phyloP scores from a whole-genome alignment of 495 filamentous ascomycete species.

The Penicillium malachiteum region DNA sequence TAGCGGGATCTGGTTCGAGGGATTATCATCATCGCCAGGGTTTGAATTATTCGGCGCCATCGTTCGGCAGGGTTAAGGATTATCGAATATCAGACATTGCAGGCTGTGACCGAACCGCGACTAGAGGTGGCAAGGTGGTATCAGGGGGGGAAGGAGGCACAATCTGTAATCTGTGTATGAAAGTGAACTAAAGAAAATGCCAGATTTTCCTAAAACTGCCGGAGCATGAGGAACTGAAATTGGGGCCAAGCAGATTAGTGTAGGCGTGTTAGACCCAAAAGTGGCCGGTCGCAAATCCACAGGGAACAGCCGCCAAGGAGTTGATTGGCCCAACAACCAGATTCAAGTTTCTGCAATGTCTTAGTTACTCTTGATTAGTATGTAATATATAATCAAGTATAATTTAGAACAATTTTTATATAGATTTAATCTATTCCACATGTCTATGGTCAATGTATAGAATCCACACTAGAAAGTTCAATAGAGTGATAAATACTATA shows the following conservation, averaged over 20 bases:
- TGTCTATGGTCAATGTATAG: no score
- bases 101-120: constrained; percentile 15
- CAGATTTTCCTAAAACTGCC: background rate
- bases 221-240: background rate
- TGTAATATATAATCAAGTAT: no score
- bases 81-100: constrained; percentile 49
- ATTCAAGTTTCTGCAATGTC: background rate
- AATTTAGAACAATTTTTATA: no score
- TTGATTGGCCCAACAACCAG: constrained; percentile 8
- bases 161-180: no score
- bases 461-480: no score
- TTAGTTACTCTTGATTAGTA: background rate
- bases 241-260: constrained; percentile 7
- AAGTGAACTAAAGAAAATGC: background rate
- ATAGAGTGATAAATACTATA: no score
- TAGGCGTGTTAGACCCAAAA: constrained; percentile 8
- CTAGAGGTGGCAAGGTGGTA: background rate
- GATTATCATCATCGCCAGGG: constrained; percentile 45
- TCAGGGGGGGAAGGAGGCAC: background rate
- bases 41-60: constrained; percentile 62
- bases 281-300: constrained; percentile 15
- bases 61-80: constrained; percentile 38
- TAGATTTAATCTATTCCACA: no score
- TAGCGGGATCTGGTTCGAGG: constrained; percentile 72
- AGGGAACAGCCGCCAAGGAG: constrained; percentile 1